Evolutionary conservation across 2,329 filamentous ascomycete species (phyloP), one percentile per base, ranked within the genome.

Genomic region (Sclerotinia spermophila): DNA sequence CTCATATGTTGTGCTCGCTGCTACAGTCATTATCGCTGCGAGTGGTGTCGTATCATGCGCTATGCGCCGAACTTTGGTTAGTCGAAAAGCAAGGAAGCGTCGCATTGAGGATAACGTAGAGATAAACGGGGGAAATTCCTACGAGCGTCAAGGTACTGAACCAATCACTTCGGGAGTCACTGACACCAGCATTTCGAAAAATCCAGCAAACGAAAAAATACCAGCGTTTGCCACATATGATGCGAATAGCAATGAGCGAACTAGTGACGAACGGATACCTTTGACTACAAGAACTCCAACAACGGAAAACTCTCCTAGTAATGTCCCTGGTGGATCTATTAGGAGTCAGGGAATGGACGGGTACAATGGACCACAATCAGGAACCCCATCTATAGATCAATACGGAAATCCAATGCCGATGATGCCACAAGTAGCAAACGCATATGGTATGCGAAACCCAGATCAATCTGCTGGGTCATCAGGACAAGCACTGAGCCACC

Each of bases 101-200:
- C 89, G 93, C 60, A 96, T 98, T 79, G 93, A 90, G 3, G 92
- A 96, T 80, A 97, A 98, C 79, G 93, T 94, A 11, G 94, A 98
- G 79, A 98, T 98, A 94, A 98, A 92, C 79, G 95, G 95, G 40
- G 90, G 96, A 77, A 96, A 94, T 78, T 97, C 91, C 80, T 97
- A 96, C 81, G 91, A 90, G 77, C 86, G 90, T 71, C 88, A 91
- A 80, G 76, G 73, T 15, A 59, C 72, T 24, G 71, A 68, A 5
- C 62, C 59, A 38, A 71, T 48, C 77, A 81, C 53, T 79, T 81
- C 82, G 2, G 79, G 82, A 6, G 78, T 79, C 7, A 82, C 84
- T 73, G 81, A 89, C 11, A 88, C 87, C 30, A 86, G 89, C 13
- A 81, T 86, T 60, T 80, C 88, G 33, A 86, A 86, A 77, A 86